Evolutionary conservation across 2,329 filamentous ascomycete species (phyloP).

Genomic region (Aureobasidium zeae): DNA sequence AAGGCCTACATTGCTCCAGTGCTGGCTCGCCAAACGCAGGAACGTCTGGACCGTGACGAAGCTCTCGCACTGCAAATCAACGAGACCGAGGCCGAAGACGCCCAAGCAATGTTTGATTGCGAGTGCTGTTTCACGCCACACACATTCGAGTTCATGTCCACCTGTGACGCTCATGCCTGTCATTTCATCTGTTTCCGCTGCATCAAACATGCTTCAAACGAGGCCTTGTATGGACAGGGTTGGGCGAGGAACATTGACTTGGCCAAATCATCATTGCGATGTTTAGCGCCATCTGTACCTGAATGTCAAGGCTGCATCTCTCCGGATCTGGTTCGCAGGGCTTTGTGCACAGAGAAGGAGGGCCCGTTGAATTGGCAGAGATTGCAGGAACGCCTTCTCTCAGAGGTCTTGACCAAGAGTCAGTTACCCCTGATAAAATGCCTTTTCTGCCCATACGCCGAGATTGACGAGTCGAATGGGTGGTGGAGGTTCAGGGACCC

Average conservation of each 20-base stretch:
- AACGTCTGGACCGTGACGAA: conserved; percentile 33
- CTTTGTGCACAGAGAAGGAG: conserved; percentile 59
- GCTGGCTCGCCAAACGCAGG: conserved; percentile 30
- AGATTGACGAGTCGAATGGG: conserved; percentile 57
- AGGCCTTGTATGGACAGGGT: conserved; percentile 87
- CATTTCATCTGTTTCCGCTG: conserved; percentile 77
- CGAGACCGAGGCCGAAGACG: conserved; percentile 40
- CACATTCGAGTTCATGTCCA: conserved; percentile 63
- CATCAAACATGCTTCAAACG: conserved; percentile 69
- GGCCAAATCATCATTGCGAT: conserved; percentile 64
- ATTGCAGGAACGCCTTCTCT: conserved; percentile 69
- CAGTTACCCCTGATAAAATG: conserved; percentile 70
- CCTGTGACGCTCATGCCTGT: conserved; percentile 53
- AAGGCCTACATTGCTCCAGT: conserved; percentile 36
- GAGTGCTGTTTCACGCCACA: conserved; percentile 66
- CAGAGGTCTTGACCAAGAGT: conserved; percentile 64
- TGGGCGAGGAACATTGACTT: conserved; percentile 74
- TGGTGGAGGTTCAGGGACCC: conserved; percentile 27
- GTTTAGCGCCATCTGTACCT: conserved; percentile 63
- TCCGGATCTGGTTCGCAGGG: conserved; percentile 58
- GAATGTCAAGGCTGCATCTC: conserved; percentile 65
- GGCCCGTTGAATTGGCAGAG: conserved; percentile 63
- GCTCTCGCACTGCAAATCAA: conserved; percentile 38
- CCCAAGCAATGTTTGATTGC: conserved; percentile 53
- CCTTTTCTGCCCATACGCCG: conserved; percentile 85